These are phyloP conservation scores for Podospora fimiseda DNA, from an alignment of 495 filamentous ascomycete genomes.

Conservation along the genomic window DNA sequence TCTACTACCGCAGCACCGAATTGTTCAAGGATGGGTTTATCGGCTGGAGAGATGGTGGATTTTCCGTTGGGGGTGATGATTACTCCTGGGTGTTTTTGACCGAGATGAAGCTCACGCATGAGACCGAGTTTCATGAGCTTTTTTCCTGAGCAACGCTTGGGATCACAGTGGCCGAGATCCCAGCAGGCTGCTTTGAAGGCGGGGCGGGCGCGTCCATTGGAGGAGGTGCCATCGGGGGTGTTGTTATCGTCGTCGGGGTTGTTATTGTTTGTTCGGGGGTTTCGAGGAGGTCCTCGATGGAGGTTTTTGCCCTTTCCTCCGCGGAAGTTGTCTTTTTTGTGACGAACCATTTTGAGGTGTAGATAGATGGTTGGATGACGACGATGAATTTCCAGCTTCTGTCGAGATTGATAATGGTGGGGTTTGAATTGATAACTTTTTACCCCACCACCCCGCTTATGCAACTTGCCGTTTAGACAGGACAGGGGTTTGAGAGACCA, in stretches of 20 bases:
- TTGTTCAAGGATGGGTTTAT: conserved; percentile 72
- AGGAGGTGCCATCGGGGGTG: conserved; percentile 11
- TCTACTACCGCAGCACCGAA: conserved; percentile 94
- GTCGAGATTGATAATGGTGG: conserved; percentile 4
- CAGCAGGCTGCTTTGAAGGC: conserved; percentile 90
- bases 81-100: conserved; percentile 83
- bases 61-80: conserved; percentile 95
- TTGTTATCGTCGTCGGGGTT: conserved; percentile 28
- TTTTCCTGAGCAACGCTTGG: conserved; percentile 94
- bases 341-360: conserved; percentile 63
- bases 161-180: conserved; percentile 96
- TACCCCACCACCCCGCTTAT: conserved; percentile 11
- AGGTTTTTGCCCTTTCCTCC: conserved; percentile 63
- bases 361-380: not conserved
- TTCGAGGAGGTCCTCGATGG: conserved; percentile 33
- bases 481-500: not conserved
- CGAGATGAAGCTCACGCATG: conserved; percentile 88
- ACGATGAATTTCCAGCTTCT: not conserved
- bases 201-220: conserved; percentile 42
- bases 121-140: conserved; percentile 82
- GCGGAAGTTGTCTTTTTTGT: conserved; percentile 85
- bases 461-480: conserved; percentile 6
- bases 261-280: conserved; percentile 24
- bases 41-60: conserved; percentile 69
- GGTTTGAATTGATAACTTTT: conserved; percentile 2